Evolutionary conservation across 305 asterid species (phyloP), one percentile per base, ranked within the genome.

Genomic region (Andrographis paniculata): DNA sequence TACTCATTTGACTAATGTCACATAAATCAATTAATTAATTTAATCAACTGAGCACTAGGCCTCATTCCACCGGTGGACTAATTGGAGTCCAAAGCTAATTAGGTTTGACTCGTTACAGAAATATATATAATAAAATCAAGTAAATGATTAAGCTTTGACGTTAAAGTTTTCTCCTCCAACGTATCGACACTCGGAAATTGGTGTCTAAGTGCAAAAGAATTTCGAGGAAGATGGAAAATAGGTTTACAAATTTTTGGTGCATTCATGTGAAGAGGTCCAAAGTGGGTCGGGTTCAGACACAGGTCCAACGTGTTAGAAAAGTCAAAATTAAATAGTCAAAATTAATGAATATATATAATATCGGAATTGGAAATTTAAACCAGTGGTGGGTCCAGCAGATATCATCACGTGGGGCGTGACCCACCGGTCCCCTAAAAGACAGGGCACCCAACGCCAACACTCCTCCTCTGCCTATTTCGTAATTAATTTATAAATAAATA

Each of bases 361-460:
- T 1, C 33, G 6, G 10, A 27, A 10, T 27, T 10, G 6, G 10
- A 27, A 5, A 5, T 27, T 27, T 6, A 10, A 10, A 27, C 10
- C n/a, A n/a, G n/a, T n/a, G n/a, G n/a, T n/a, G n/a, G n/a, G n/a
- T n/a, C n/a, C n/a, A n/a, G n/a, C n/a, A 33, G 67, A 51, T 71
- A 73, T 62, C 69, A 57, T 67, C 84, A 76, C 91, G 82, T 83
- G 91, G 71, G 43, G 17, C 56, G 30, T 72, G 87, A 59, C 92
- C 87, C 85, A 76, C 86, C 62, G 45, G 66, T 61, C 54, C 71
- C 72, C 79, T 48, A 11, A 69, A 69, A 67, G 67, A 55, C 60
- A 61, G 57, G 68, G 46, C 78, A 65, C 51, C 60, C 61, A 78
- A 68, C 71, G 54, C 61, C 64, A 55, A 50, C 55, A 53, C n/a